phyloP scores from a whole-genome alignment of 441 rosid species.

The Pelargonium citronellum region DNA sequence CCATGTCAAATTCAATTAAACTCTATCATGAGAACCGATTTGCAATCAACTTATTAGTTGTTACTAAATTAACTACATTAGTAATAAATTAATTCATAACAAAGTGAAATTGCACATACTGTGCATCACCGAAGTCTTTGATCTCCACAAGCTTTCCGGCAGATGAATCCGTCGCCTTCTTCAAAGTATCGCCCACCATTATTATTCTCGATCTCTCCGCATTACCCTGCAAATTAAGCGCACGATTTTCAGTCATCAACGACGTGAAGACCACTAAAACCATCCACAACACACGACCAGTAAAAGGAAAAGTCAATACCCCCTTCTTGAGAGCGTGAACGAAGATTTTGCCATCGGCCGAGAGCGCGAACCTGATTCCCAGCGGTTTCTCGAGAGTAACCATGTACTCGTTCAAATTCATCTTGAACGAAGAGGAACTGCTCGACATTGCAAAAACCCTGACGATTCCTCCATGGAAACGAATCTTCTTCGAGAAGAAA shows the following conservation, averaged over 20 bases:
- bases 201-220: constrained; percentile 87
- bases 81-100: too few species aligned
- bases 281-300: neutral
- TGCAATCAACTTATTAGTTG: neutral
- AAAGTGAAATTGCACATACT: constrained; percentile 34
- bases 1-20: neutral
- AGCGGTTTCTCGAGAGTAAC: constrained; percentile 84
- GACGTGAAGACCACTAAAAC: neutral
- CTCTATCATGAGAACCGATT: neutral
- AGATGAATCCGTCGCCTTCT: constrained; percentile 62
- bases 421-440: constrained; percentile 37
- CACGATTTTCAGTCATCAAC: neutral
- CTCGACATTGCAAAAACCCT: constrained; percentile 46
- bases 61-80: neutral
- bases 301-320: constrained; percentile 29
- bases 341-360: constrained; percentile 63
- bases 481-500: neutral
- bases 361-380: constrained; percentile 72
- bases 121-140: constrained; percentile 53
- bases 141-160: constrained; percentile 44
- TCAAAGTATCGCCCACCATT: constrained; percentile 86
- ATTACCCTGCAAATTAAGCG: constrained; percentile 44
- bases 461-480: constrained; percentile 4
- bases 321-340: constrained; percentile 77
- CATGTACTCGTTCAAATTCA: constrained; percentile 92